A percentile compares a stretch with the other conserved stretches of the same genome.
phyloP scores from a whole-genome alignment of 148 eudicot genomes.

The Fagopyrum esculentum region DNA sequence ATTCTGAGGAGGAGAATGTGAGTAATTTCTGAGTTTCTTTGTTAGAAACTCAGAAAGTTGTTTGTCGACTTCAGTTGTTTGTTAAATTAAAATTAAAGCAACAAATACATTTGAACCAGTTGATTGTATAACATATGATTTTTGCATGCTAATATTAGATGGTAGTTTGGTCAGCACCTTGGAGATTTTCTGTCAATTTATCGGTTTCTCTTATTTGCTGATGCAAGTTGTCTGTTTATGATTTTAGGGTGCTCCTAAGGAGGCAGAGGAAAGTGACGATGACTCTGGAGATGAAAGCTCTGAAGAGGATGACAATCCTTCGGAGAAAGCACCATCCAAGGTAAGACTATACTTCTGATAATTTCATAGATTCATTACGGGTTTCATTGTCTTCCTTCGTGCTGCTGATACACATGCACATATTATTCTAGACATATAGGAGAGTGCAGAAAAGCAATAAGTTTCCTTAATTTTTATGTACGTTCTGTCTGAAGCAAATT shows the following conservation, averaged over 20 bases:
- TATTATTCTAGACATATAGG: background rate
- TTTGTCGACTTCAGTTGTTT: too few relatives aligned
- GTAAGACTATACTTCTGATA: background rate
- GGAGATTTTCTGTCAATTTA: too few relatives aligned
- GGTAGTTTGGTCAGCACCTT: too few relatives aligned
- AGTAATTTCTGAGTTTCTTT: background rate
- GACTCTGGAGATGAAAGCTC: background rate
- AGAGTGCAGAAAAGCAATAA: background rate
- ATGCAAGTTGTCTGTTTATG: too few relatives aligned
- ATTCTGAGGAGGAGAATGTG: constrained; percentile 10
- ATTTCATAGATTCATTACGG: background rate
- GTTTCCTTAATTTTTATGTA: background rate
- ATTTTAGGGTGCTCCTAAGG: constrained; percentile 5
- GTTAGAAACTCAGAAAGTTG: too few relatives aligned
- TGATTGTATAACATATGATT: too few relatives aligned
- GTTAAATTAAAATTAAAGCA: too few relatives aligned
- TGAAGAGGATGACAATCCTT: constrained; percentile 7
- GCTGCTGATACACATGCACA: background rate
- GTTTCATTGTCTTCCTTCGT: background rate
- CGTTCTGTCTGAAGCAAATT: background rate
- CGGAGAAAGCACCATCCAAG: background rate
- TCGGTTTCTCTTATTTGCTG: too few relatives aligned
- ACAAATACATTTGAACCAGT: too few relatives aligned
- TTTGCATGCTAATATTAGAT: too few relatives aligned
- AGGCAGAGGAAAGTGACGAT: constrained; percentile 3